Conservation (phyloP, 2,329 filamentous ascomycete genomes). For the Sphaerostilbella broomeana region DNA sequence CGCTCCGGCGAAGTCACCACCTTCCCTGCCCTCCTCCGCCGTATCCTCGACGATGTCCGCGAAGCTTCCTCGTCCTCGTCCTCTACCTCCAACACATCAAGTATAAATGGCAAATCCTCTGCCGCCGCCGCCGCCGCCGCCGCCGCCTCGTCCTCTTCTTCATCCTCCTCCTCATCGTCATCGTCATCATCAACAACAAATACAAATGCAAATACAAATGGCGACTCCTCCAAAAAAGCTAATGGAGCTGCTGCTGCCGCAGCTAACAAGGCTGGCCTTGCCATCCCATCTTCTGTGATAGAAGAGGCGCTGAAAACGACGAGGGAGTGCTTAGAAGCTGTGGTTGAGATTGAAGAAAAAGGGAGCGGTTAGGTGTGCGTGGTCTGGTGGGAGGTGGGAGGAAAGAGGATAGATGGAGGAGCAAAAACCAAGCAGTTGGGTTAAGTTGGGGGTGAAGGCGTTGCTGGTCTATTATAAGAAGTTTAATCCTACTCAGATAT, state of each 20-base stretch:
- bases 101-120: conserved; percentile 29
- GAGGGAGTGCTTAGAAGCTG: conserved; percentile 49
- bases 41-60: conserved; percentile 56
- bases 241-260: conserved; percentile 21
- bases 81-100: conserved; percentile 16
- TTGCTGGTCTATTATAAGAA: too few relatives aligned
- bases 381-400: background rate
- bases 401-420: background rate
- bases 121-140: background rate
- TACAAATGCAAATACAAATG: conserved; percentile 24
- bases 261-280: conserved; percentile 35
- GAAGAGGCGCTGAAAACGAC: conserved; percentile 57
- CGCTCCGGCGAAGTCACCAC: conserved; percentile 53
- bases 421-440: too few relatives aligned
- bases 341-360: conserved; percentile 34
- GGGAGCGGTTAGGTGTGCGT: conserved; percentile 16
- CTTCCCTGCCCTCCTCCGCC: conserved; percentile 54
- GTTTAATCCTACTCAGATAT: too few relatives aligned
- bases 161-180: too few relatives aligned
- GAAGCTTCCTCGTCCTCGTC: conserved; percentile 34
- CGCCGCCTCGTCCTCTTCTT: too few relatives aligned
- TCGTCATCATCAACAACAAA: background rate
- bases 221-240: conserved; percentile 23
- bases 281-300: conserved; percentile 52
- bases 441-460: too few relatives aligned